These are phyloP conservation scores for Amesomyces nigricolor DNA, from an alignment of 2,329 filamentous ascomycete species.

Conservation along the genomic window DNA sequence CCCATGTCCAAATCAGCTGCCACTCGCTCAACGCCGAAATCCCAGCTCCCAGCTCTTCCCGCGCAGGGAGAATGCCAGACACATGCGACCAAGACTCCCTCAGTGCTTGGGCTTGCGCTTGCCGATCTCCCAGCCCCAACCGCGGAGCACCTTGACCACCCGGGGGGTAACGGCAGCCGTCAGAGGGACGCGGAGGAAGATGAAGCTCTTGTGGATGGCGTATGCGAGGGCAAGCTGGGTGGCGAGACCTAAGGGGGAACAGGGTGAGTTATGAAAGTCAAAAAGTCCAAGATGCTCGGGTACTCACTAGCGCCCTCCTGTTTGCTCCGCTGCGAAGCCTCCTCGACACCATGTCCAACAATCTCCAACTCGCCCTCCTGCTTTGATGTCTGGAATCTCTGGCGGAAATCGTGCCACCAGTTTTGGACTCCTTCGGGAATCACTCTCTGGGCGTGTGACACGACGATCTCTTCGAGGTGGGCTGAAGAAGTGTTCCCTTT, in stretches of 20 bases:
- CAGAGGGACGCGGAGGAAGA: constrained; percentile 89
- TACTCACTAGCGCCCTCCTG: constrained; percentile 67
- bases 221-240: constrained; percentile 92
- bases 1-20: constrained; percentile 10
- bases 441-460: constrained; percentile 52
- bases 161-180: constrained; percentile 88
- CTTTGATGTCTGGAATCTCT: constrained; percentile 41
- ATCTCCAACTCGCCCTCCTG: constrained; percentile 11
- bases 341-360: constrained; percentile 51
- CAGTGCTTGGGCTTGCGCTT: constrained; percentile 43
- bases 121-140: constrained; percentile 93
- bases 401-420: constrained; percentile 45
- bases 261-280: constrained; percentile 16
- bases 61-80: neutral
- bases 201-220: constrained; percentile 95
- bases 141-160: constrained; percentile 79
- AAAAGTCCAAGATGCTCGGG: neutral
- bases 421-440: constrained; percentile 57
- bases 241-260: constrained; percentile 45
- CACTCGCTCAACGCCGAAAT: constrained; percentile 8
- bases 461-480: constrained; percentile 60
- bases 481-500: constrained; percentile 34
- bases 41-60: neutral
- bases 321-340: constrained; percentile 55
- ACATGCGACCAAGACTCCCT: neutral